Base-by-base conservation (phyloP, 441 rosid genomes). In the Gossypium schwendimanii region DNA sequence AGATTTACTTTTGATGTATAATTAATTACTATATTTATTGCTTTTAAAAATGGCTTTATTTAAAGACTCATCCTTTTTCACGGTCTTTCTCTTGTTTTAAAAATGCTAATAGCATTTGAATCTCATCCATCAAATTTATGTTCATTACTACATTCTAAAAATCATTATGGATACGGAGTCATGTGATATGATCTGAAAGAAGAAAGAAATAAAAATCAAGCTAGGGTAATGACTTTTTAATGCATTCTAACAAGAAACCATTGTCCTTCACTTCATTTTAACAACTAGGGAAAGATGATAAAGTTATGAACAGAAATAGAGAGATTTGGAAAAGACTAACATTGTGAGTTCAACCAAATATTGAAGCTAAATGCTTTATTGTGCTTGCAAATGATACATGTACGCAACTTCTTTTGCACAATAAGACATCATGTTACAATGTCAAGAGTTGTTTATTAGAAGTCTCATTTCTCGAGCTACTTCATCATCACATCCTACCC, bases 401-500 rank as follows among this genome's bases (percentile, higher is more conserved):
- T 44, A 24, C 26, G 26, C 26, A 24, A 24, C 26, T 24, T 24
- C 3, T 24, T 24, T 0, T 24, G 26, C 70, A 17, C 58, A 41
- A n/a, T 15, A 67, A 65, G 53, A 41, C 20, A 55, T 83, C 86
- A 90, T 73, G 78, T 79, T 75, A 76, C 58, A 66, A 66, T 23
- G 71, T 75, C 70, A 77, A 76, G 59, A 83, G 80, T 73, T 73
- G 68, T 14, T 73, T 70, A 64, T 77, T 72, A 57, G 89, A 80
- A 75, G 77, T 76, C n/a, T 68, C 79, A 9, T 4, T 44, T 77
- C 87, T 63, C 58, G 76, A 3, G 41, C 36, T 55, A 53, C 77
- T 75, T 78, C 87, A 77, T 78, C 80, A 2, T 63, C 75, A 28
- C 61, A 66, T 33, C 59, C 77, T 17, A 63, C 83, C 87, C 89